A percentile compares a stretch with the other conserved stretches of the same genome.
These are phyloP conservation scores for Balakata baccata DNA, from an alignment of 345 rosid species.

Conservation along the genomic window DNA sequence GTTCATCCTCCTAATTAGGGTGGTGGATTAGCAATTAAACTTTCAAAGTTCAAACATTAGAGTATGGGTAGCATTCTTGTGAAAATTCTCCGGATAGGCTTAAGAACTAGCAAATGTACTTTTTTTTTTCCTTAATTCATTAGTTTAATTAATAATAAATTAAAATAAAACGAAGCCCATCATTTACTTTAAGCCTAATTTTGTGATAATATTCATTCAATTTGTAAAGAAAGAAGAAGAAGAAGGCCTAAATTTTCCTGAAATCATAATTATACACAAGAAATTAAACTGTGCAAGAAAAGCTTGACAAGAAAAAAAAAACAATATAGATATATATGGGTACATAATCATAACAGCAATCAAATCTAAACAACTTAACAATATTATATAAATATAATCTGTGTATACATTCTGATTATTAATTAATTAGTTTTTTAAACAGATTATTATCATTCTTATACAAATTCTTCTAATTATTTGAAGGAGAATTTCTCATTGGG, in stretches of 20 bases:
- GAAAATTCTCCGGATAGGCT: background rate
- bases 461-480: background rate
- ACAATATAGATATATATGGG: background rate
- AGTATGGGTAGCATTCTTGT: background rate
- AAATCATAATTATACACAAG: background rate
- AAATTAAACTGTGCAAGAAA: background rate
- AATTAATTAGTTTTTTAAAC: background rate
- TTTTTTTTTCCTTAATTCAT: no score
- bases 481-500: constrained; percentile 14
- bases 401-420: background rate
- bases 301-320: background rate
- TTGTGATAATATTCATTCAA: no score
- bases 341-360: background rate
- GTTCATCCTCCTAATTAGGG: no score
- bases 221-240: background rate
- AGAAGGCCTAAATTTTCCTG: background rate
- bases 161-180: no score
- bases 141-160: background rate
- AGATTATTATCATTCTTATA: background rate
- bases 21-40: no score
- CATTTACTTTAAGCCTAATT: no score
- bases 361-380: background rate
- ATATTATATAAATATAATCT: background rate
- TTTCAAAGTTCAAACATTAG: no score
- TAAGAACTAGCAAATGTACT: background rate